Evolutionary conservation across 2,329 filamentous ascomycete species (phyloP), one percentile per base, ranked within the genome.

Genomic region (Epichloe amarillans): DNA sequence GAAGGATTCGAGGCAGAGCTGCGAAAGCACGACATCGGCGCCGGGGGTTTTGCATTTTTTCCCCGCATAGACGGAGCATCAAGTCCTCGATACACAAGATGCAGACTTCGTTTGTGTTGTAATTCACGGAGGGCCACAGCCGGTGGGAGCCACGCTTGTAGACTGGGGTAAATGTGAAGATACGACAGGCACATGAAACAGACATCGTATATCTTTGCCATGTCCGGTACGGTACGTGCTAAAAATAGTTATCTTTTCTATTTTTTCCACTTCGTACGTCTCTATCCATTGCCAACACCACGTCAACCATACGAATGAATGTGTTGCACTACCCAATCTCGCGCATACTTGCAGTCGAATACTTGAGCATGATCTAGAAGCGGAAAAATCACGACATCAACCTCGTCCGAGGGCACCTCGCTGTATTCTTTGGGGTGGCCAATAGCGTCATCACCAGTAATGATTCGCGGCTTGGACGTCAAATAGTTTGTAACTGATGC

Each of bases 21-120:
- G 1, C 75, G 75, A 54, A 73, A 75, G 36, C 73, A 83, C 54
- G 68, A 76, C 17, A 70, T 88, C 6, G 64, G 64, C 1, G 71
- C 78, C 0, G 84, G 84, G 0, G 83, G 87, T 62, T 88, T 85
- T 63, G 82, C 82, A 3, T 72, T 86, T 50, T 75, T 88, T 12
- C 84, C 84, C 0, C 77, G 17, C 82, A 0, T 86, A 76, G 72
- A 78, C 79, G 0, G 83, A 88, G 62, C 82, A 88, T 64, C 82
- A 86, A 62, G 75, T 83, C 50, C 69, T 82, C 19, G 88, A 88
- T 58, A 76, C 85, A 38, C 74, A 75, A 1, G 77, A 81, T 42
- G 63, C 60, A 47, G 79, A 83, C 45, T 67, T 83, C 2, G 74
- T 80, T 38, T 85, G 82, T 79, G 74, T 85, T 11, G 74, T 87